Conservation (phyloP, 805 yeast species). For the Yueomyces sp. region DNA sequence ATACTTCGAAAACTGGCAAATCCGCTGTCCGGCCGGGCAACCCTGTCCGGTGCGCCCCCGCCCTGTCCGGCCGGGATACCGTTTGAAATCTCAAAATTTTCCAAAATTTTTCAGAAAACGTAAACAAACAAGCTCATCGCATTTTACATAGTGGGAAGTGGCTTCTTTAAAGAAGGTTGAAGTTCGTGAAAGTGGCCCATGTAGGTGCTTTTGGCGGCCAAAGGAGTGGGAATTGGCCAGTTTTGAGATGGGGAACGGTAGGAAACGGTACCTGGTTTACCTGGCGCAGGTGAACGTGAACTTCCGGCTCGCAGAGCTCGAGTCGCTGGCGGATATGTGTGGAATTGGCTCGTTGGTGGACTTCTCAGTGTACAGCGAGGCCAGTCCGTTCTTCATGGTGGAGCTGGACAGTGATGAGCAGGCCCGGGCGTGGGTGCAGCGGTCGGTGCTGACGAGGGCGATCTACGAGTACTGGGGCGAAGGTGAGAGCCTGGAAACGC, state of each 20-base stretch:
- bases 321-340: conserved; percentile 62
- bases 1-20: no score
- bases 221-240: background rate
- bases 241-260: background rate
- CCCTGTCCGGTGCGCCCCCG: no score
- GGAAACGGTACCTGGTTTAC: conserved; percentile 50
- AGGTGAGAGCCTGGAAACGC: conserved; percentile 39
- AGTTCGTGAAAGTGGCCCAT: no score
- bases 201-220: no score
- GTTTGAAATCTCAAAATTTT: no score
- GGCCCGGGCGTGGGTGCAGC: conserved; percentile 47
- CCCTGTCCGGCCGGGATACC: no score
- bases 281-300: conserved; percentile 75
- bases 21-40: no score
- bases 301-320: conserved; percentile 73
- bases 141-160: no score
- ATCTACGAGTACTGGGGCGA: conserved; percentile 76
- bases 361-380: conserved; percentile 41
- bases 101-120: no score
- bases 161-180: no score
- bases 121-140: no score
- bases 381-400: conserved; percentile 60
- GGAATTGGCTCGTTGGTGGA: conserved; percentile 38
- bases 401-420: conserved; percentile 50
- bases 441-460: conserved; percentile 61